Evolutionary conservation across 2,329 filamentous ascomycete genomes (phyloP), one percentile per base, ranked within the genome.

Genomic region (Mycosphaerelloides madeirae): DNA sequence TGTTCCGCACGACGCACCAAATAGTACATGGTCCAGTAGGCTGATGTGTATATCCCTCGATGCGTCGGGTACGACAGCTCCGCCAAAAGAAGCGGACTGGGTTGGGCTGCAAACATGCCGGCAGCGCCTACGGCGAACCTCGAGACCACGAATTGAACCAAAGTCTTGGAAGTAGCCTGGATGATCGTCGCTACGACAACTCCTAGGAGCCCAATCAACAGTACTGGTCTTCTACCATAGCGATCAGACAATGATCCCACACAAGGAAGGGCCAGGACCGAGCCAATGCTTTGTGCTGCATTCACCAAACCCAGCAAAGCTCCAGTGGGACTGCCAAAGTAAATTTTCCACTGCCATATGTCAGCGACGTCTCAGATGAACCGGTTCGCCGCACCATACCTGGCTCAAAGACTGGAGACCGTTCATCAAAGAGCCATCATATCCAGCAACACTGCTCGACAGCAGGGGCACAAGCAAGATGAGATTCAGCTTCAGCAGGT

Each of bases 401-500:
- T 49, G 46, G 14, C 29, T 28, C 25, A 49, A 29, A 7, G 70
- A 63, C 41, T 73, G 69, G 0, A 74, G 60, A 9, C 69, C 71
- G 47, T 74, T 74, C 53, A 55, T 69, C 46, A 73, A 63, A 1
- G 67, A 68, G 11, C 50, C 71, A 65, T 74, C 71, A 32, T 71
- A 75, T 3, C 72, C 72, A 29, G 65, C 65, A 2, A 68, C 65
- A 0, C 67, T 62, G 0, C 70, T 69, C 0, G 69, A 72, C 0
- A 74, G 48, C 3, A 73, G 56, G 1, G 71, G 70, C 1, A 74
- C 53, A 3, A 73, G 41, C 0, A 75, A 62, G 12, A 72, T 56
- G 7, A 73, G 52, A 42, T 75, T 74, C 6, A 75, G 63, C 25
- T 64, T 55, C 6, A 73, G 53, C 1, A 76, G 57, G 58, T 74